Evolutionary conservation across 2,329 filamentous ascomycete species (phyloP), one percentile per base, ranked within the genome.

Genomic region (Xylaria sp.): DNA sequence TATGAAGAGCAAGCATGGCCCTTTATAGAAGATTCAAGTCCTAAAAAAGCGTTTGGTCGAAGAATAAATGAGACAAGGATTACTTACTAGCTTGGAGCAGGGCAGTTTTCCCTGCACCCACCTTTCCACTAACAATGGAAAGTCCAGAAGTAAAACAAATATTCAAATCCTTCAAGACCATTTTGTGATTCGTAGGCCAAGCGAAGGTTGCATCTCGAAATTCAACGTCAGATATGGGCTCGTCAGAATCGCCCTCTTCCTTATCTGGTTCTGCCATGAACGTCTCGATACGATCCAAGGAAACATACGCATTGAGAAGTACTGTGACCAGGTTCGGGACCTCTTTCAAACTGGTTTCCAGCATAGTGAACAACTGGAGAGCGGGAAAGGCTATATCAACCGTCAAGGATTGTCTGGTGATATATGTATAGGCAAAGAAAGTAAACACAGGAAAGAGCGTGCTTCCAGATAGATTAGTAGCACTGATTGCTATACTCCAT

Each of bases 181-280:
- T 82, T 8, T 84, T 83, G 1, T 84, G 77, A 0, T 87, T 87
- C 0, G 92, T 92, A 0, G 94, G 93, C 91, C 94, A 97, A 0
- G 91, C 87, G 76, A 97, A 97, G 0, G 89, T 90, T 4, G 92
- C 92, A 32, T 88, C 81, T 2, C 85, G 81, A 55, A 97, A 83
- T 48, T 85, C 79, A 23, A 91, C 82, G 18, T 85, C 81, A 21
- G 81, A 75, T 1, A 71, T 71, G 0, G 78, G 54, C 2, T 84
- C 79, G 9, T 77, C 77, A 3, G 80, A 74, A 3, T 82, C 81
- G 2, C 79, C 78, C 32, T 86, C 84, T 35, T 88, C 86, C 73
- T 93, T 93, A 75, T 97, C 89, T 0, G 93, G 93, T 78, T 97
- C 94, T 0, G 84, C 82, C 93, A 97, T 97, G 81, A 97, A 97